phyloP scores from a whole-genome alignment of 2,329 filamentous ascomycete species.

The Penicillium occitanis region DNA sequence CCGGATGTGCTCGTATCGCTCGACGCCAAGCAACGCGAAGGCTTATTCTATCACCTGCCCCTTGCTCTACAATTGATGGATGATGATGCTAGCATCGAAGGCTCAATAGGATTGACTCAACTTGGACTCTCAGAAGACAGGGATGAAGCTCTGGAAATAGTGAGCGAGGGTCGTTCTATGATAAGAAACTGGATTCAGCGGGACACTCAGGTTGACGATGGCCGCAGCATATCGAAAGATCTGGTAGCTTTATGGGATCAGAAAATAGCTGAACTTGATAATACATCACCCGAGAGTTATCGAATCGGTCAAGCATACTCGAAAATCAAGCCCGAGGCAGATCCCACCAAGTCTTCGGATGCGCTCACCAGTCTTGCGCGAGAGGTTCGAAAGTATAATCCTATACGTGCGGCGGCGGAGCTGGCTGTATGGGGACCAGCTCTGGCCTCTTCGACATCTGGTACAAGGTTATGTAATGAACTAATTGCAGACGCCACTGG shows the following conservation, averaged over 20 bases:
- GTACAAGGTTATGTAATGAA: slow-evolving; percentile 59
- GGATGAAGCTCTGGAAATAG: slow-evolving; percentile 53
- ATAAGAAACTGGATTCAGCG: slow-evolving; percentile 46
- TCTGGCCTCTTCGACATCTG: slow-evolving; percentile 49
- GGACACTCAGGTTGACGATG: slow-evolving; percentile 25
- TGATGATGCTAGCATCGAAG: slow-evolving; percentile 59
- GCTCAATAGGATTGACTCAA: slow-evolving; percentile 56
- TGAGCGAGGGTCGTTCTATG: slow-evolving; percentile 52
- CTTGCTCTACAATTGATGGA: slow-evolving; percentile 58
- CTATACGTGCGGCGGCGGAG: slow-evolving; percentile 49
- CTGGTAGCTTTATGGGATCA: slow-evolving; percentile 37
- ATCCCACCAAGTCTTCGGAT: slow-evolving; percentile 32
- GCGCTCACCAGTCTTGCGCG: slow-evolving; percentile 37
- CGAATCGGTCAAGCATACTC: slow-evolving; percentile 43
- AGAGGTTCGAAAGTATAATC: slow-evolving; percentile 40
- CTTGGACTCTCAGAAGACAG: slow-evolving; percentile 50
- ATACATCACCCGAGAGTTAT: slow-evolving; percentile 37
- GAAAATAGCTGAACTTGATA: slow-evolving; percentile 34
- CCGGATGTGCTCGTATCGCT: slow-evolving; percentile 37
- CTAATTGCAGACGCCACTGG: slow-evolving; percentile 60
- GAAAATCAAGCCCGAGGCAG: slow-evolving; percentile 38
- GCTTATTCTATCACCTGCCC: slow-evolving; percentile 53
- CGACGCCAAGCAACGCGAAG: slow-evolving; percentile 34
- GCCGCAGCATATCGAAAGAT: slow-evolving; percentile 27
- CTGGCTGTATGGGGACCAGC: slow-evolving; percentile 52